phyloP scores from a whole-genome alignment of 257 asterid genomes.

The Nicotiana tomentosiformis region DNA sequence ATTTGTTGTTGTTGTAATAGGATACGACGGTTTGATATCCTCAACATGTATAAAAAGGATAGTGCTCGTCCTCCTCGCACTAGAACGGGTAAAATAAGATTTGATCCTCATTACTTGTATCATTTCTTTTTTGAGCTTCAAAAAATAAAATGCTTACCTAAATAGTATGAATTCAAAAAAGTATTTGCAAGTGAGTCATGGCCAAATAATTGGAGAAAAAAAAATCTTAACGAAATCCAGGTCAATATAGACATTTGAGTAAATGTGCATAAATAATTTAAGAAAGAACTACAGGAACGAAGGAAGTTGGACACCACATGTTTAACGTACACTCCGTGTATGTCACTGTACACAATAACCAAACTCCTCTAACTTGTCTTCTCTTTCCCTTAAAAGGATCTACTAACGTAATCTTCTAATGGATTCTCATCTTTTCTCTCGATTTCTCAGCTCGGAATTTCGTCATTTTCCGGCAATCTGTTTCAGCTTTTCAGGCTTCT shows the following conservation, averaged over 20 bases:
- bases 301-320: slow-evolving; percentile 8
- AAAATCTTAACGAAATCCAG: background rate
- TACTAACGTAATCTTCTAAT: slow-evolving; percentile 27
- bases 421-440: slow-evolving; percentile 31
- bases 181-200: background rate
- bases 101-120: too few species aligned
- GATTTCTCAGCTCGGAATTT: slow-evolving; percentile 29
- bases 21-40: too few species aligned
- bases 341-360: slow-evolving; percentile 10
- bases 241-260: background rate
- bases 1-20: too few species aligned
- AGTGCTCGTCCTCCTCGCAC: too few species aligned
- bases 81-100: too few species aligned
- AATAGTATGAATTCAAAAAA: background rate
- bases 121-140: background rate
- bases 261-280: background rate
- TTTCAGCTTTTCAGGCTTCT: slow-evolving; percentile 29
- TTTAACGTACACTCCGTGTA: slow-evolving; percentile 14
- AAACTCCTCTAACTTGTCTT: slow-evolving; percentile 32
- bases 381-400: slow-evolving; percentile 29
- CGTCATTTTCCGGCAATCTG: slow-evolving; percentile 30
- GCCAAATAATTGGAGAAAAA: background rate
- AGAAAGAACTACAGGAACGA: background rate
- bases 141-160: background rate
- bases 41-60: too few species aligned